Conservation (phyloP, 2,329 filamentous ascomycete genomes). For the Fusarium keratoplasticum region DNA sequence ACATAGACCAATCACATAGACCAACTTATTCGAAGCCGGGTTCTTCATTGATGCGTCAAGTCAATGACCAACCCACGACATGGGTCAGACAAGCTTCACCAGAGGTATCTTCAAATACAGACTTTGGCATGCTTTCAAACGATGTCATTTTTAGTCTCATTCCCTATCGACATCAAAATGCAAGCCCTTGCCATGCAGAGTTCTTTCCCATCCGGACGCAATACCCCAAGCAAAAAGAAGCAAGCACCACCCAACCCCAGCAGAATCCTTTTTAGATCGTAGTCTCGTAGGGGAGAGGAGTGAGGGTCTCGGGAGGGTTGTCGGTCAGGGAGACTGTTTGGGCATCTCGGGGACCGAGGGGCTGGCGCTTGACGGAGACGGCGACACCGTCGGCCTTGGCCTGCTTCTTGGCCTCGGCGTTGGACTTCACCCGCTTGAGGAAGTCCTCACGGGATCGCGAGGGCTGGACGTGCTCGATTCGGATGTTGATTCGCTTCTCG, state of each 20-base stretch:
- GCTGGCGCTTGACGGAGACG: slow-evolving; percentile 93
- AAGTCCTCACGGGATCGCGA: slow-evolving; percentile 98
- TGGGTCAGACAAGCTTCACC: slow-evolving; percentile 32
- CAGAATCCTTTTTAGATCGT: slow-evolving; percentile 78
- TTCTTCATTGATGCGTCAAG: slow-evolving; percentile 20
- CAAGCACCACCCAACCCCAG: slow-evolving; percentile 48
- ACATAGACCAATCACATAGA: not conserved
- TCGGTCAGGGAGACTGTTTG: slow-evolving; percentile 83
- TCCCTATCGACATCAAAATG: slow-evolving; percentile 56
- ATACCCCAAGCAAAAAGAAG: slow-evolving; percentile 57
- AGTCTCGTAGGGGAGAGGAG: slow-evolving; percentile 96
- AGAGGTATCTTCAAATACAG: slow-evolving; percentile 38
- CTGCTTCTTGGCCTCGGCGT: slow-evolving; percentile 91
- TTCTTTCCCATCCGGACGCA: slow-evolving; percentile 58
- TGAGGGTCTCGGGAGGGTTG: slow-evolving; percentile 90
- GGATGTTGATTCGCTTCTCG: slow-evolving; percentile 99
- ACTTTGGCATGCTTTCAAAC: slow-evolving; percentile 40
- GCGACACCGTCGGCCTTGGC: slow-evolving; percentile 90
- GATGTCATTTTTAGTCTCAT: slow-evolving; percentile 53
- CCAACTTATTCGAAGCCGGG: not conserved
- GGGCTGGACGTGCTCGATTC: slow-evolving; percentile 94
- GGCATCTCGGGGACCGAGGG: slow-evolving; percentile 81
- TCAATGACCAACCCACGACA: slow-evolving; percentile 6
- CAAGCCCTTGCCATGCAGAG: slow-evolving; percentile 58
- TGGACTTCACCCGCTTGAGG: slow-evolving; percentile 94